These are phyloP conservation scores for Albifimbria verrucaria DNA, from an alignment of 2,329 filamentous ascomycete genomes.

Conservation along the genomic window DNA sequence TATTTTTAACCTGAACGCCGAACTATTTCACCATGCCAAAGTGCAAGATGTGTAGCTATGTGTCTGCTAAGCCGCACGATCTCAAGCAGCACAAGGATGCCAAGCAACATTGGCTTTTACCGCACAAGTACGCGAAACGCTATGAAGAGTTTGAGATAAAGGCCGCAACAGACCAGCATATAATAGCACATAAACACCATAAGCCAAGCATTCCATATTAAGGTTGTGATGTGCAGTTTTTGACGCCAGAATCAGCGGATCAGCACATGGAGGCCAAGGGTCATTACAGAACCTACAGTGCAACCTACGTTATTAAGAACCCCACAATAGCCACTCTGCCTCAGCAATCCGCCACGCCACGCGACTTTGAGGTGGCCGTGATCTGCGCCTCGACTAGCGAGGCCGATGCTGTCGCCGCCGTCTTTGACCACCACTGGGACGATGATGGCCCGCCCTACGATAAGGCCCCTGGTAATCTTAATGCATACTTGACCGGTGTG, in stretches of 20 bases:
- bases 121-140: background rate
- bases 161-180: background rate
- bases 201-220: background rate
- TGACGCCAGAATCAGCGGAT: background rate
- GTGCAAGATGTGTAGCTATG: background rate
- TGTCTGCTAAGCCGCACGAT: background rate
- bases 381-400: constrained; percentile 12
- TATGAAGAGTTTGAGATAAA: background rate
- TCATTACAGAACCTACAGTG: background rate
- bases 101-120: background rate
- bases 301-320: background rate
- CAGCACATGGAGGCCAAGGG: background rate
- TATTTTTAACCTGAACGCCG: too few relatives aligned
- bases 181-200: background rate
- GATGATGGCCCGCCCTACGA: constrained; percentile 9
- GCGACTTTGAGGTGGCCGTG: constrained; percentile 9
- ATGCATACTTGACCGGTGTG: constrained; percentile 20
- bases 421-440: constrained; percentile 13
- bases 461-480: constrained; percentile 21
- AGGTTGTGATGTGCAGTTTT: background rate
- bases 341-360: too few relatives aligned
- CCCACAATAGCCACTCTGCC: background rate
- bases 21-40: too few relatives aligned
- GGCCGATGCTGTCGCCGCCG: constrained; percentile 9
- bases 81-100: background rate